Base-by-base conservation (phyloP, 2,329 filamentous ascomycete genomes). In the Monosporascus sp. region DNA sequence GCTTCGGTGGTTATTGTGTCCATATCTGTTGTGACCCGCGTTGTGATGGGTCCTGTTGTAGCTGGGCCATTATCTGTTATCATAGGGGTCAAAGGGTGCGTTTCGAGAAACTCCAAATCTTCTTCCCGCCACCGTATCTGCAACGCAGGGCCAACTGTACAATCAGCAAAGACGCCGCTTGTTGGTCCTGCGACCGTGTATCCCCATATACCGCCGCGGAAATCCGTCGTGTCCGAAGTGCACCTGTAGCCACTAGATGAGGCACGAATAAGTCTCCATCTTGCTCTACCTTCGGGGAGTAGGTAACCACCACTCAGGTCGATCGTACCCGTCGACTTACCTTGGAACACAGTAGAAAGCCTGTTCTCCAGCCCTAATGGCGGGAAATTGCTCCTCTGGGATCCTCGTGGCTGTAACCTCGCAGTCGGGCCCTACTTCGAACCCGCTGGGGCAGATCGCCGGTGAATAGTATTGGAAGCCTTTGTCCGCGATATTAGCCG, bases 391-490 rank as follows among this genome's bases (percentile, higher is more conserved):
- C 55, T 71, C 64, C 27, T 53, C 51, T 5, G 63, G 62, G 20
- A 46, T 46, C 31, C 63, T 57, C 8, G 60, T 63, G 35, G 63
- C 60, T 22, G 61, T 60, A 37, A 68, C 52, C 5, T 61, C 57
- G 52, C 70, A 72, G 44, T 54, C 58, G 4, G 58, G 55, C 2
- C 70, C 71, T 31, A 69, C 68, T 17, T 55, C 57, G 56, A 74
- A 73, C 6, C 70, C 70, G n/a, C 55, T 58, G 0, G 71, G 71
- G 49, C 71, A 74, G 50, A 73, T 68, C 26, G 70, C 70, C 0
- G 72, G 70, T n/a, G 72, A 73, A 57, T 72, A 74, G 57, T 69
- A 70, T 44, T 64, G 60, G 52, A 74, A 74, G 14, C 71, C 72
- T 24, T 65, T 60, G 38, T 60, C 60, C 5, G 61, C 60, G 27